A percentile compares a stretch with the other conserved stretches of the same genome.
Evolutionary conservation across 2,329 filamentous ascomycete genomes (phyloP).

Genomic region (Penicillium verrucosum): DNA sequence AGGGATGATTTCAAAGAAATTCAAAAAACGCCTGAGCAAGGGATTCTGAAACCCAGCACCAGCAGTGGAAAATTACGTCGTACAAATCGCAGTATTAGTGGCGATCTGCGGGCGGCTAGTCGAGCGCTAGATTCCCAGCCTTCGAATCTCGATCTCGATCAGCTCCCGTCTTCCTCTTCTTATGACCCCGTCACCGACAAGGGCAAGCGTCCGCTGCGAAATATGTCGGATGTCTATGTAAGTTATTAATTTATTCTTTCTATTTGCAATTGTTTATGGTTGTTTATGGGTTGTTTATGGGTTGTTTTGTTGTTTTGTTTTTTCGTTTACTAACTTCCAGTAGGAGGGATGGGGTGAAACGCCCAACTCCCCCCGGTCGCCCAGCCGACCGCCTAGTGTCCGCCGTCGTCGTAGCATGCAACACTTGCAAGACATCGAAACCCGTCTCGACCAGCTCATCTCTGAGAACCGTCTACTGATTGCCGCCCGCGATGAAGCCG

Average conservation of each 20-base stretch:
- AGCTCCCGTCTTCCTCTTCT: slow-evolving; percentile 50
- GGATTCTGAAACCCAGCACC: slow-evolving; percentile 32
- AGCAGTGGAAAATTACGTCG: slow-evolving; percentile 65
- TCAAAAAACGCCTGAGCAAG: slow-evolving; percentile 38
- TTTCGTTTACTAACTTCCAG: slow-evolving; percentile 27
- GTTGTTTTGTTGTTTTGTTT: slow-evolving; percentile 9
- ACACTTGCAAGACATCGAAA: slow-evolving; percentile 81
- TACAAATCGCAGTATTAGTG: slow-evolving; percentile 64
- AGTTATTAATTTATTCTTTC: slow-evolving; percentile 47
- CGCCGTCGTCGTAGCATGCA: slow-evolving; percentile 97
- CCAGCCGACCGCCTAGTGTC: slow-evolving; percentile 91
- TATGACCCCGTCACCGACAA: slow-evolving; percentile 79
- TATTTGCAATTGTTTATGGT: slow-evolving; percentile 8
- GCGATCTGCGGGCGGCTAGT: slow-evolving; percentile 70
- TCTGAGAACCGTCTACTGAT: slow-evolving; percentile 79
- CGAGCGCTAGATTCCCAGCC: slow-evolving; percentile 45
- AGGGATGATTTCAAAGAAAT: background rate
- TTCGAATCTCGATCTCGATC: slow-evolving; percentile 36
- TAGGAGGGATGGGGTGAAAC: slow-evolving; percentile 94
- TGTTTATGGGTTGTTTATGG: slow-evolving; percentile 10
- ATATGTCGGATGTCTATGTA: slow-evolving; percentile 93
- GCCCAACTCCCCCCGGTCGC: slow-evolving; percentile 78
- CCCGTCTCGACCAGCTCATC: slow-evolving; percentile 75
- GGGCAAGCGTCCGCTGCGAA: slow-evolving; percentile 76
- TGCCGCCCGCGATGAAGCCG: slow-evolving; percentile 67